These are phyloP conservation scores for Torulaspora microellipsoides DNA, from an alignment of 805 yeast genomes.

Conservation along the genomic window DNA sequence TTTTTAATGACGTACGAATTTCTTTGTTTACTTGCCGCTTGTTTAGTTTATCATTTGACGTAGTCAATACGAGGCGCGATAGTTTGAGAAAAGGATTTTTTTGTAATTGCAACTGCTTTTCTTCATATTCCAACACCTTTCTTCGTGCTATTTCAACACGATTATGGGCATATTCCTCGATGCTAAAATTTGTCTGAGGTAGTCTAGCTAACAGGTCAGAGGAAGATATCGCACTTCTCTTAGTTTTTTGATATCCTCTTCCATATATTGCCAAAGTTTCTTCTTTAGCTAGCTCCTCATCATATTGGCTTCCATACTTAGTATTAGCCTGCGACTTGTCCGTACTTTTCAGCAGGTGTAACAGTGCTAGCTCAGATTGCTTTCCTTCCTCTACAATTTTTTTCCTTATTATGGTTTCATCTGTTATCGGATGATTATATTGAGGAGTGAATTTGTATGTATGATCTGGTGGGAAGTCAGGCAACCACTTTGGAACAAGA, in stretches of 20 bases:
- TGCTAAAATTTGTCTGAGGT: conserved; percentile 41
- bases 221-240: conserved; percentile 1
- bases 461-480: conserved; percentile 89
- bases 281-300: conserved; percentile 12
- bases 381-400: conserved; percentile 76
- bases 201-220: conserved; percentile 8
- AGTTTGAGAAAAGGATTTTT: conserved; percentile 30
- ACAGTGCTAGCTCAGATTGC: conserved; percentile 72
- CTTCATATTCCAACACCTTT: conserved; percentile 29
- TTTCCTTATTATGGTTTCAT: conserved; percentile 66
- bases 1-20: conserved; percentile 9
- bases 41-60: conserved; percentile 8
- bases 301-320: conserved; percentile 8
- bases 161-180: conserved; percentile 52
- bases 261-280: conserved; percentile 16
- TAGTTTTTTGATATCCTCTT: conserved; percentile 4
- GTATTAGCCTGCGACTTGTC: not conserved
- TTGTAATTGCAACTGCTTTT: conserved; percentile 15
- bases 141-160: conserved; percentile 39
- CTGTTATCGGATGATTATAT: conserved; percentile 56
- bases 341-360: conserved; percentile 15
- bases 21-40: conserved; percentile 10
- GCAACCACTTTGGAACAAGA: conserved; percentile 72
- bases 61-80: conserved; percentile 11
- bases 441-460: conserved; percentile 78